Percentiles rank a stretch among this genome's conserved stretches.
phyloP scores from a whole-genome alignment of 1,284 basidiomycete species.

The Boletus semigastroideus region DNA sequence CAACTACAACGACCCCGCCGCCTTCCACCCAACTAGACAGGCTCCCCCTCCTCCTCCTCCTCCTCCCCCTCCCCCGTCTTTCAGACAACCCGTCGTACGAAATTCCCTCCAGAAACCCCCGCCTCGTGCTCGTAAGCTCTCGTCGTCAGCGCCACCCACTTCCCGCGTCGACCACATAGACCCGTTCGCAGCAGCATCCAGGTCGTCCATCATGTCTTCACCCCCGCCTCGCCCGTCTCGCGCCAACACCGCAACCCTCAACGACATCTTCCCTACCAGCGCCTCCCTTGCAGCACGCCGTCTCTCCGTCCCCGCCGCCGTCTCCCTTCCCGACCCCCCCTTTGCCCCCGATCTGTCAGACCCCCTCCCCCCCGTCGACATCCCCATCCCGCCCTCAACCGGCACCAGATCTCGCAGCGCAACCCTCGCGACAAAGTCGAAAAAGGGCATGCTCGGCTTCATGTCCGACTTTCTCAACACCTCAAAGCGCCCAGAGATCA shows the following conservation, averaged over 20 bases:
- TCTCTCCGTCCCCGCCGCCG: conserved; percentile 48
- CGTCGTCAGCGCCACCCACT: conserved; percentile 10
- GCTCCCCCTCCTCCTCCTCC: conserved; percentile 48
- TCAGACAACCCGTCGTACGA: conserved; percentile 46
- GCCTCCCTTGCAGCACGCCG: conserved; percentile 45
- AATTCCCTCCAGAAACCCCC: conserved; percentile 63
- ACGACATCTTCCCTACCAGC: conserved; percentile 56
- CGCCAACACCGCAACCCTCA: conserved; percentile 76
- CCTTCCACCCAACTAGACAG: conserved; percentile 45
- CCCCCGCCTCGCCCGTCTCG: conserved; percentile 77
- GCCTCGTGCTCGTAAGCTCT: conserved; percentile 44
- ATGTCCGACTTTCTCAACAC: conserved; percentile 80
- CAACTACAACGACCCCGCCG: conserved; percentile 40
- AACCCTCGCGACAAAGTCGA: conserved; percentile 60
- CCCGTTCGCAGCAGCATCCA: conserved; percentile 49
- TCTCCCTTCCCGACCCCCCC: conserved; percentile 34
- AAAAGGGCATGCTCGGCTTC: conserved; percentile 75
- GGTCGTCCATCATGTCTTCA: conserved; percentile 27
- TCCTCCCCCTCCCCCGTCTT: conserved; percentile 47
- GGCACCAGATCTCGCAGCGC: conserved; percentile 60
- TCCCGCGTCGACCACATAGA: conserved; percentile 36
- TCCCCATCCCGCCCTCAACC: conserved; percentile 23
- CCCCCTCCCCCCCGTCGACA: conserved; percentile 33
- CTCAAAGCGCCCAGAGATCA: conserved; percentile 89
- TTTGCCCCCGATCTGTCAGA: conserved; percentile 50